These are phyloP conservation scores for Pyrrhoderma noxium DNA, from an alignment of 1,284 basidiomycete species.

Conservation along the genomic window DNA sequence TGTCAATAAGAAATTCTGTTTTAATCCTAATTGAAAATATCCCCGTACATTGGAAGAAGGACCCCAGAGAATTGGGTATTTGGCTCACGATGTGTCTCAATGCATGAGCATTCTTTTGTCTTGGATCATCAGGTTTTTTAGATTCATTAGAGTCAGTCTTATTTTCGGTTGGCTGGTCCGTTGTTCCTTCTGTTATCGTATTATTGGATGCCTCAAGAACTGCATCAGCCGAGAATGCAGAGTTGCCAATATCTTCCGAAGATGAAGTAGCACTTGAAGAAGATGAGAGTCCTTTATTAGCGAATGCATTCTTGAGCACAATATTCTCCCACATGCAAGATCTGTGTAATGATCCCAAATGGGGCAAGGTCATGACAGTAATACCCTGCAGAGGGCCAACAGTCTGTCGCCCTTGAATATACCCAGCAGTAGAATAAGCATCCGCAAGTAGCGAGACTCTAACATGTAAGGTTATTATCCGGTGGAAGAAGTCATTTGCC, in stretches of 20 bases:
- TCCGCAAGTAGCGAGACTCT: slow-evolving; percentile 83
- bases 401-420: slow-evolving; percentile 74
- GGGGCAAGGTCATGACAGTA: slow-evolving; percentile 58
- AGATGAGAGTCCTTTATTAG: slow-evolving; percentile 45
- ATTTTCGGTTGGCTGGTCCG: slow-evolving; percentile 3
- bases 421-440: slow-evolving; percentile 81
- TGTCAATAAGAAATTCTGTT: background rate
- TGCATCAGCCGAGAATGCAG: slow-evolving; percentile 31
- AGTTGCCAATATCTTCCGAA: slow-evolving; percentile 24
- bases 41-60: slow-evolving; percentile 81
- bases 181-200: background rate
- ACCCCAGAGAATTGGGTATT: slow-evolving; percentile 70
- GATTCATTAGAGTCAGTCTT: slow-evolving; percentile 20
- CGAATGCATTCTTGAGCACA: slow-evolving; percentile 56
- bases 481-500: slow-evolving; percentile 68
- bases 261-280: slow-evolving; percentile 33
- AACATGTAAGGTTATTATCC: slow-evolving; percentile 72
- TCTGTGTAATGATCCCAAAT: slow-evolving; percentile 82
- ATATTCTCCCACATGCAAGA: slow-evolving; percentile 84
- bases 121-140: slow-evolving; percentile 37
- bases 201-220: slow-evolving; percentile 7
- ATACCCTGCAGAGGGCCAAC: slow-evolving; percentile 70
- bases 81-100: slow-evolving; percentile 78
- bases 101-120: slow-evolving; percentile 65
- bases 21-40: slow-evolving; percentile 6